Conservation (phyloP, 140 eudicot species). For the Cichorium intybus region DNA sequence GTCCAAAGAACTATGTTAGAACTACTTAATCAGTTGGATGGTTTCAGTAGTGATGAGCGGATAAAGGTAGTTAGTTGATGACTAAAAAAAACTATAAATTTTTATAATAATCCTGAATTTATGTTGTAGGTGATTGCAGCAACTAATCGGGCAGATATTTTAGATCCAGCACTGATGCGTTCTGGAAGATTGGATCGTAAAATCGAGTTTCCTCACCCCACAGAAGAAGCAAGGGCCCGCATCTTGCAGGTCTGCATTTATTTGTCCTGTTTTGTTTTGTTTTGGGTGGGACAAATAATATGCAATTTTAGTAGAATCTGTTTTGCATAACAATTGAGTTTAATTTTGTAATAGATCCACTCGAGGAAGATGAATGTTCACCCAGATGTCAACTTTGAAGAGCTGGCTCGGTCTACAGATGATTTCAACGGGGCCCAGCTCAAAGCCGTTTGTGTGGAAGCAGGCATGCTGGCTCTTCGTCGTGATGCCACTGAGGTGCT, state of each 20-base stretch:
- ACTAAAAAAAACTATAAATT: no score
- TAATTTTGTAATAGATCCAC: slow-evolving; percentile 48
- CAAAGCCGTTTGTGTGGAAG: slow-evolving; percentile 98
- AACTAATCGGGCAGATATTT: slow-evolving; percentile 91
- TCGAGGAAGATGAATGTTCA: slow-evolving; percentile 97
- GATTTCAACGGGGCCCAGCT: slow-evolving; percentile 97
- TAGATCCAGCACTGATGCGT: slow-evolving; percentile 96
- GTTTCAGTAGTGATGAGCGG: slow-evolving; percentile 94
- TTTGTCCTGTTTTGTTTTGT: neutral
- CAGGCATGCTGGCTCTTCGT: slow-evolving; percentile 96
- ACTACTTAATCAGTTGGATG: slow-evolving; percentile 91
- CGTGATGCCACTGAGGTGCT: slow-evolving; percentile 99
- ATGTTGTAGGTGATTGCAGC: slow-evolving; percentile 99
- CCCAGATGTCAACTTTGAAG: slow-evolving; percentile 98
- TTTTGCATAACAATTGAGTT: neutral
- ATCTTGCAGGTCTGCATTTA: slow-evolving; percentile 90
- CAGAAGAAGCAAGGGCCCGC: slow-evolving; percentile 96
- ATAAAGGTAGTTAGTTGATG: slow-evolving; percentile 63
- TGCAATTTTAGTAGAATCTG: neutral
- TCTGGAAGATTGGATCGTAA: slow-evolving; percentile 98
- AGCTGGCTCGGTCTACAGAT: slow-evolving; percentile 94
- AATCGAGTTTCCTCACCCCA: slow-evolving; percentile 97
- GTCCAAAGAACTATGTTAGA: slow-evolving; percentile 97
- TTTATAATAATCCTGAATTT: no score
- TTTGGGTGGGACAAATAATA: no score